These are phyloP conservation scores for Suillus alpinus DNA, from an alignment of 768 basidiomycete genomes.

Conservation along the genomic window DNA sequence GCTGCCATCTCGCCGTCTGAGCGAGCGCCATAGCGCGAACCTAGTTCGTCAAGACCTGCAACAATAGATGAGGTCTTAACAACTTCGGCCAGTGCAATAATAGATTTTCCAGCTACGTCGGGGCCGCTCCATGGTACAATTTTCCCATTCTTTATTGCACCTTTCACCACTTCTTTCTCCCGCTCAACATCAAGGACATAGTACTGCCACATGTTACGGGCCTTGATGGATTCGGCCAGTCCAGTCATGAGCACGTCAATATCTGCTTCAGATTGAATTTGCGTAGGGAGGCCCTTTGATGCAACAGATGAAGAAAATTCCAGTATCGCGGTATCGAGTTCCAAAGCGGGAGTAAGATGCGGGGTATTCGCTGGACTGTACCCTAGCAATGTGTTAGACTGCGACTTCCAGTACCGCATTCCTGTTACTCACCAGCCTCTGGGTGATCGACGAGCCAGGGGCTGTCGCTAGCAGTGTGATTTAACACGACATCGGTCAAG, in stretches of 20 bases:
- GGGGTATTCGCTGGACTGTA: conserved; percentile 90
- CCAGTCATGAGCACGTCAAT: conserved; percentile 63
- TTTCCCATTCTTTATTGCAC: conserved; percentile 30
- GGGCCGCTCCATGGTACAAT: conserved; percentile 60
- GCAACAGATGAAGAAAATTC: conserved; percentile 70
- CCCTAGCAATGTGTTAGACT: conserved; percentile 43
- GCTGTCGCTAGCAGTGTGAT: conserved; percentile 95
- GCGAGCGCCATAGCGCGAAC: conserved; percentile 63
- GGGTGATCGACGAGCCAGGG: conserved; percentile 91
- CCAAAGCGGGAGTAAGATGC: conserved; percentile 88
- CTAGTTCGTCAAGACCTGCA: conserved; percentile 54
- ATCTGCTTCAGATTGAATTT: conserved; percentile 62
- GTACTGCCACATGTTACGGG: conserved; percentile 86
- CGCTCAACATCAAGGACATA: conserved; percentile 78
- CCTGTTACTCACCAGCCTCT: conserved; percentile 71
- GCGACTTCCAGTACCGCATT: background rate
- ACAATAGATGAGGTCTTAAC: conserved; percentile 54
- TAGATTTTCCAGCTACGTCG: conserved; percentile 53
- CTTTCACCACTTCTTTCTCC: conserved; percentile 56
- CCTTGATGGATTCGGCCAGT: conserved; percentile 58
- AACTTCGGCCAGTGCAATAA: conserved; percentile 65
- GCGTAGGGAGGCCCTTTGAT: conserved; percentile 68
- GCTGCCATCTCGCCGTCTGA: conserved; percentile 68
- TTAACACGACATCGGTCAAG: conserved; percentile 93
- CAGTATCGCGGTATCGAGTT: conserved; percentile 85